Conservation (phyloP, 352 stramenopile species). For the Pythium plurisporium region DNA sequence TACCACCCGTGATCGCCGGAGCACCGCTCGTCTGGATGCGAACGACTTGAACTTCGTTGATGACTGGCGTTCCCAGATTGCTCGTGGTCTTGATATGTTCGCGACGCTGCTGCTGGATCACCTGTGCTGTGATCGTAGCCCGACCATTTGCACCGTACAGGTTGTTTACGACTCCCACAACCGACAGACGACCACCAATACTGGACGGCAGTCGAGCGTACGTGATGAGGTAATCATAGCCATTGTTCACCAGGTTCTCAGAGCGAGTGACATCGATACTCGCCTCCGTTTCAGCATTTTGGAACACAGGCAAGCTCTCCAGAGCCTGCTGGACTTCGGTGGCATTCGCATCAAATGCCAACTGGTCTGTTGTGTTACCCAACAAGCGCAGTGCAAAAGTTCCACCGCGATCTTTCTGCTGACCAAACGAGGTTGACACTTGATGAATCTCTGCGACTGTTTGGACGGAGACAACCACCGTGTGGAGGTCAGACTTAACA, state of each 20-base stretch:
- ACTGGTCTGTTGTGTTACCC: constrained; percentile 45
- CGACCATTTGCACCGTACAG: constrained; percentile 52
- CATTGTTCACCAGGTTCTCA: constrained; percentile 45
- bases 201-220: constrained; percentile 41
- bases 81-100: constrained; percentile 74
- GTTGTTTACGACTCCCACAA: constrained; percentile 52
- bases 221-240: constrained; percentile 75
- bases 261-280: constrained; percentile 48
- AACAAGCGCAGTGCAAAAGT: constrained; percentile 79
- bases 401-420: constrained; percentile 60
- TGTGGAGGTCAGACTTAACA: constrained; percentile 79
- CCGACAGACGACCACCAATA: constrained; percentile 23
- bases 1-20: constrained; percentile 13
- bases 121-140: constrained; percentile 24
- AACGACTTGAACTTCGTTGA: constrained; percentile 73
- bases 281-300: background rate
- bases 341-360: constrained; percentile 82
- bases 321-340: constrained; percentile 62
- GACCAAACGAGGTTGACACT: constrained; percentile 77
- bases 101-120: constrained; percentile 32
- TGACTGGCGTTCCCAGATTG: constrained; percentile 42
- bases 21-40: constrained; percentile 36
- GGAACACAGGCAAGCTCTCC: constrained; percentile 48
- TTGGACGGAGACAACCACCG: constrained; percentile 77
- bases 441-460: constrained; percentile 76